Evolutionary conservation across 2,329 filamentous ascomycete species (phyloP), one percentile per base, ranked within the genome.

Genomic region (Myriosclerotinia curreyana): DNA sequence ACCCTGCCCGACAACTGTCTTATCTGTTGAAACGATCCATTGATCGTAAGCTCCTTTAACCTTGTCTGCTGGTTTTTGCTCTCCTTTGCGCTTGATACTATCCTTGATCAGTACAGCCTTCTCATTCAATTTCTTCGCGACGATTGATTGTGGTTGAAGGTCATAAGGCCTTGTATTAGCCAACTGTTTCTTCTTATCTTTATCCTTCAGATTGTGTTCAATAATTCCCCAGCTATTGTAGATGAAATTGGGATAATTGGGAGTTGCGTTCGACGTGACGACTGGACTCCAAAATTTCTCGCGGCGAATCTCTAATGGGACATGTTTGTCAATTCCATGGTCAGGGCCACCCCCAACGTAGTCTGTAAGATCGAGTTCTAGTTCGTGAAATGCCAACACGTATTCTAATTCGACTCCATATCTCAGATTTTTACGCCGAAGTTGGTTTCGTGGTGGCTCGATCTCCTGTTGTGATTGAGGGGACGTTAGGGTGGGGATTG

Each of bases 381-480:
- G 49, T 46, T 70, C 65, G 42, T 68, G 66, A 46, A 70, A 72
- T 12, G 68, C 69, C 50, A 70, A 67, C 3, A 72, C 65, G 17
- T 69, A 67, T 56, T 72, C 71, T 31, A 72, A 40, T 65, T 71
- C 69, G 5, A 72, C 52, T 9, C 71, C 67, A 54, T 67, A 72
- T 5, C 59, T 63, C 55, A 67, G 11, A 38, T 22, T 48, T 22
- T 15, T 59, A 22, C 42, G 55, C 14, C 8, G 12, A 49, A 49
- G 4, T 20, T 14, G 25, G 14, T 38, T 22, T 34, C 12, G 50
- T 31, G 22, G 28, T 25, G 11, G 48, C 17, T 4, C 0, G 0
- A 5, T 48, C 8, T 38, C n/a, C 55, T 25, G 12, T 1, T 9
- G 0, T 25, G 2, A 12, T 11, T 8, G 31, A 12, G 15, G 7